Base-by-base conservation (phyloP, 352 stramenopile genomes). In the Lagenidium sp. region DNA sequence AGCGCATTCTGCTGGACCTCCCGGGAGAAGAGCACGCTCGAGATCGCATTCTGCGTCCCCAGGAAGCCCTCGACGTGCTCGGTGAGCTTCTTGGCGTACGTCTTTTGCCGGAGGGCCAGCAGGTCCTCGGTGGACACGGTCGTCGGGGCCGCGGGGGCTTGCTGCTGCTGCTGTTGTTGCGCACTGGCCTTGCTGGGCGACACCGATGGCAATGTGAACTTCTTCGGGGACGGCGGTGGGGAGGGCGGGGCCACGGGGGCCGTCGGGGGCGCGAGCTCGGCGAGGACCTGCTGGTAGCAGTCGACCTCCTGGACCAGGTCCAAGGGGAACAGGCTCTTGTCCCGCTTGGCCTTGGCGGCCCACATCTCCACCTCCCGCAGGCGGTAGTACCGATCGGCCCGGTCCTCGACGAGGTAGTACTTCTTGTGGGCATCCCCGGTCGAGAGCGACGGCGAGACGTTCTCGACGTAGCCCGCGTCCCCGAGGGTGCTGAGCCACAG, bases 301-400 rank as follows among this genome's bases (percentile, higher is more conserved):
- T 87, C 75, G 15, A 83, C 28, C 39, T 87, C 75, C 6, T 55
- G 50, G 11, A 87, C 75, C 3, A 87, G 55, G 53, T 87, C 75
- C 15, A 87, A 44, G 2, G 71, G 75, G n/a, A 67, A 82, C 7
- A 82, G 46, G 30, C 65, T 82, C 11, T 66, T 74, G 4, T 52
- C 50, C 1, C 37, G 47, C 3, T 37, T 25, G 21, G 64, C 36
- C 16, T 79, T 66, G 2, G 41, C 21, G 15, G 67, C 44, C 66
- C 68, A 83, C 29, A 56, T 55, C 10, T 87, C 58, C 4, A 87
- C 63, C 35, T 71, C 67, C 3, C 58, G 71, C 19, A 87, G 47
- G 6, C 69, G 61, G 15, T 82, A 87, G 34, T 65, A 76, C 2
- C 55, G 57, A 50, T 83, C 71, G 0, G 50, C 16, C 10, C 51